phyloP scores from a whole-genome alignment of 2,329 filamentous ascomycete species.

The Aspergillus spinulosporus region DNA sequence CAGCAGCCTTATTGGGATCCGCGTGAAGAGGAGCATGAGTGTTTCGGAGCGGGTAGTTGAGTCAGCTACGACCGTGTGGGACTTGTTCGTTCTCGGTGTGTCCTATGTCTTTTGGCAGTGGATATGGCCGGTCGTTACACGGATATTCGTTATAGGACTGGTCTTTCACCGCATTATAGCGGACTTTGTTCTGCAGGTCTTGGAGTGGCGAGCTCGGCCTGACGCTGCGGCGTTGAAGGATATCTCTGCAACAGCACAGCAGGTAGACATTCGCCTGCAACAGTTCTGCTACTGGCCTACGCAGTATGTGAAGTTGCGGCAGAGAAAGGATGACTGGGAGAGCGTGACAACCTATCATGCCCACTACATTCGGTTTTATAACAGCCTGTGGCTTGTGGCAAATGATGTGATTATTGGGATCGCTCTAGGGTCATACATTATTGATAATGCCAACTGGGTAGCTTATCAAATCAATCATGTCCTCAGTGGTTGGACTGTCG shows the following conservation, averaged over 20 bases:
- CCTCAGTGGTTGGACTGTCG: conserved; percentile 79
- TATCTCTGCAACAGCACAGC: conserved; percentile 92
- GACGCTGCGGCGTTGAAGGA: conserved; percentile 87
- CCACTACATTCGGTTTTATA: conserved; percentile 98
- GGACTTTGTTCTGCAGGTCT: conserved; percentile 72
- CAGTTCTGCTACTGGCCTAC: conserved; percentile 99
- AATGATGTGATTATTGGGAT: conserved; percentile 99
- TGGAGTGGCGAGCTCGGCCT: conserved; percentile 82
- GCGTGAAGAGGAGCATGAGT: conserved; percentile 80
- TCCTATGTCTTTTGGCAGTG: conserved; percentile 73
- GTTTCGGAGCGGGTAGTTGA: conserved; percentile 93
- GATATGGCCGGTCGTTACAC: conserved; percentile 73
- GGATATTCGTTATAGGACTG: conserved; percentile 72
- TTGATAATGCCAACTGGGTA: conserved; percentile 87
- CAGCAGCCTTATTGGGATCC: conserved; percentile 76
- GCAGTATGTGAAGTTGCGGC: conserved; percentile 88
- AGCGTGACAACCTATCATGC: conserved; percentile 94
- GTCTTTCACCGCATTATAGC: conserved; percentile 77
- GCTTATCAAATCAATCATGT: conserved; percentile 75
- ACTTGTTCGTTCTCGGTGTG: conserved; percentile 67
- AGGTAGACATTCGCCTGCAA: conserved; percentile 93
- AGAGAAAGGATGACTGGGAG: conserved; percentile 87
- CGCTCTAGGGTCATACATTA: conserved; percentile 91
- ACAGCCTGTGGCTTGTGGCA: conserved; percentile 95
- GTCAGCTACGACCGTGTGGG: conserved; percentile 82